Base-by-base conservation (phyloP, 345 rosid species). In the Camelina sativa region DNA sequence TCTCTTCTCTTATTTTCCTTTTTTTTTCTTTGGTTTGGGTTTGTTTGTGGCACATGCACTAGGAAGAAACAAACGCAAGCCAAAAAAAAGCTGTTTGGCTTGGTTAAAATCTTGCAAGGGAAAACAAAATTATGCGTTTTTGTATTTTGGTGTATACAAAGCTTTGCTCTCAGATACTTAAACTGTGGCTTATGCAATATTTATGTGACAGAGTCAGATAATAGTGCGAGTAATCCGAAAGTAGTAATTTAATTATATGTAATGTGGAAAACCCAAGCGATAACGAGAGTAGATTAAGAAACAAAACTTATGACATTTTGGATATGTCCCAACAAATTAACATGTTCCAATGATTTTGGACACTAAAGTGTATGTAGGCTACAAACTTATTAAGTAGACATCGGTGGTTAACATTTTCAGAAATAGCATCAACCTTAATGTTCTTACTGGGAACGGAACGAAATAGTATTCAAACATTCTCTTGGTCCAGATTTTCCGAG, bases 111-210 rank as follows among this genome's bases (percentile, higher is more conserved):
- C 67, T 65, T 77, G 76, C 28, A 47, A 64, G 62, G 11, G 10
- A 10, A 22, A 17, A 28, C 41, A 38, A 51, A 51, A 61, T 4
- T 65, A 60, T 78, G 73, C 56, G 65, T 63, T 78, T 28, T 78
- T 72, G 65, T 72, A 66, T 64, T 78, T 66, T 67, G 77, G 32
- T 78, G 81, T 78, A 72, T 72, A 78, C 81, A 62, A 65, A 72
- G 66, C 56, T 72, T 72, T 72, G 34, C 59, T 77, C 73, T 43
- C 52, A 34, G 34, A 72, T 72, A 69, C 66, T 28, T 28, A 34
- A 64, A 58, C 43, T 60, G 51, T 40, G 56, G 72, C 76, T 65
- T 77, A 68, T 77, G 57, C 22, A 66, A 61, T 72, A 43, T 56
- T 23, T 59, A 72, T 58, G 69, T 35, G 37, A 40, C 80, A 52